A percentile compares a stretch with the other conserved stretches of the same genome.
phyloP scores from a whole-genome alignment of 139 green algal species.

The Coelastrella sp. region DNA sequence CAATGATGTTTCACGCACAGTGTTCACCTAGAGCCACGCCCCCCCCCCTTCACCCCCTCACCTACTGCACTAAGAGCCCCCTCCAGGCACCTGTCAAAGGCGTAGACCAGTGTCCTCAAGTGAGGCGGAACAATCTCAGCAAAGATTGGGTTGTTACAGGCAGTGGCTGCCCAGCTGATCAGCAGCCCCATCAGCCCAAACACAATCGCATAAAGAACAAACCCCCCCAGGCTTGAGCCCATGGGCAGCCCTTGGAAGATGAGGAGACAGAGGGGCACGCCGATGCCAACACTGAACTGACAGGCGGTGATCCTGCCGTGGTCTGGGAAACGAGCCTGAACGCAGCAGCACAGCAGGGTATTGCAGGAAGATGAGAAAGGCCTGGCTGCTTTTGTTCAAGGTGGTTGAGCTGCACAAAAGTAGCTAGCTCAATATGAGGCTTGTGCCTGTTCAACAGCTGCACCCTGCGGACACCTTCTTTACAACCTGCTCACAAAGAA shows the following conservation, averaged over 20 bases:
- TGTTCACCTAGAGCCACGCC: neutral
- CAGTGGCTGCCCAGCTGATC: conserved; percentile 58
- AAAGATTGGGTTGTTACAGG: conserved; percentile 81
- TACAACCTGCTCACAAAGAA: no score
- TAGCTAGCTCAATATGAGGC: no score
- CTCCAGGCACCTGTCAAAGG: conserved; percentile 86
- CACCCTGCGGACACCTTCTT: no score
- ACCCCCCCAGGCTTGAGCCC: neutral
- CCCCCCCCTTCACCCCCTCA: neutral
- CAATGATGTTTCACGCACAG: no score
- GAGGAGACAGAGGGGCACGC: conserved; percentile 53
- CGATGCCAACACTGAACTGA: conserved; percentile 64
- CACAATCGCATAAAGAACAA: conserved; percentile 50
- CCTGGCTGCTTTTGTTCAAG: no score
- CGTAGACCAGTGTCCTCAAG: conserved; percentile 82
- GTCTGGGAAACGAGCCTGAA: conserved; percentile 43
- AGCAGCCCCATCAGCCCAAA: conserved; percentile 53
- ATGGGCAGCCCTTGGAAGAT: conserved; percentile 55
- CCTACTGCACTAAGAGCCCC: conserved; percentile 45
- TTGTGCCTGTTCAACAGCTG: no score
- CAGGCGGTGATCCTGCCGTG: conserved; percentile 62
- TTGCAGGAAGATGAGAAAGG: neutral
- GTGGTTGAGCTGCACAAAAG: no score
- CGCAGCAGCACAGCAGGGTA: neutral
- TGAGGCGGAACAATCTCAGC: conserved; percentile 81